These are phyloP conservation scores for Emericellopsis terricola DNA, from an alignment of 495 filamentous ascomycete species.

Conservation along the genomic window DNA sequence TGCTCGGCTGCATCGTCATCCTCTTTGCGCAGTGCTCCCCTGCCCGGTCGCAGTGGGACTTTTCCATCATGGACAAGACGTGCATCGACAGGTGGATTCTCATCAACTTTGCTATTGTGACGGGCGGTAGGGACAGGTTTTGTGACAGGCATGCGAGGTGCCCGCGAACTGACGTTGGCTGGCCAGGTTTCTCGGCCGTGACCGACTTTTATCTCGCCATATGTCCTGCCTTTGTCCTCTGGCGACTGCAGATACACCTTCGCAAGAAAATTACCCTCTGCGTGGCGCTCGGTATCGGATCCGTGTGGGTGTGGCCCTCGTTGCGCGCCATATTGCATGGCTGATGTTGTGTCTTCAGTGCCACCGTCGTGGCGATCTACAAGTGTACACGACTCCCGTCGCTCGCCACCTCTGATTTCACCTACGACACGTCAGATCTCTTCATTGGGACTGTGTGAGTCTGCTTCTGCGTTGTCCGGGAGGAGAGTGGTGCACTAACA, in stretches of 20 bases:
- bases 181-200: constrained; percentile 21
- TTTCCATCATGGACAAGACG: constrained; percentile 8
- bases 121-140: constrained; percentile 14
- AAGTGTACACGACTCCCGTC: constrained; percentile 22
- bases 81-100: constrained; percentile 18
- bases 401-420: constrained; percentile 18
- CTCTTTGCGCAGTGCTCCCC: constrained; percentile 25
- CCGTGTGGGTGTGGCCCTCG: constrained; percentile 16
- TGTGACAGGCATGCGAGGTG: background rate
- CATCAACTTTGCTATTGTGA: constrained; percentile 22
- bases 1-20: constrained; percentile 15
- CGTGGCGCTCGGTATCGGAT: constrained; percentile 24
- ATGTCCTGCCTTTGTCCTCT: constrained; percentile 25
- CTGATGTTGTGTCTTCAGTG: constrained; percentile 2
- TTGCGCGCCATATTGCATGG: background rate
- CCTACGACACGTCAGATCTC: constrained; percentile 15
- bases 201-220: constrained; percentile 30
- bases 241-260: constrained; percentile 20
- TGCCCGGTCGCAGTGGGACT: constrained; percentile 21
- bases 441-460: constrained; percentile 27
- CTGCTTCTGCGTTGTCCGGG: too few relatives aligned
- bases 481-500: too few relatives aligned
- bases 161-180: too few relatives aligned
- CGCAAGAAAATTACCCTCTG: constrained; percentile 30
- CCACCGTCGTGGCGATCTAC: constrained; percentile 16